phyloP scores from a whole-genome alignment of 495 filamentous ascomycete genomes.

The Aspergillus cavernicola region DNA sequence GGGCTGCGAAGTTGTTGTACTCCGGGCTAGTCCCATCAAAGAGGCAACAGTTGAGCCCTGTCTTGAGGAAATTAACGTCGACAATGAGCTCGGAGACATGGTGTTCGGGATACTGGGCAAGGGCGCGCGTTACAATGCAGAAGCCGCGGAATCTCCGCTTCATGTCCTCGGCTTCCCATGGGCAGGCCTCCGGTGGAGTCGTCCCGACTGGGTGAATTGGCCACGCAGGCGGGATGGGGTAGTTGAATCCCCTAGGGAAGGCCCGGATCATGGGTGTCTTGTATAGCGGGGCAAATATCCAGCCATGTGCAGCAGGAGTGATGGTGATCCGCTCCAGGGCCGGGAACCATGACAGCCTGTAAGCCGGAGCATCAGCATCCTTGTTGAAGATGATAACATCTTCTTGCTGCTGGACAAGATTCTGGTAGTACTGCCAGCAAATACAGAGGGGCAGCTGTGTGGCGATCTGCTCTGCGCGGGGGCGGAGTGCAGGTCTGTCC shows the following conservation, averaged over 20 bases:
- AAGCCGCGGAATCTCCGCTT: conserved; percentile 21
- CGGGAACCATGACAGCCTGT: conserved; percentile 24
- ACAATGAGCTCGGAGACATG: conserved; percentile 18
- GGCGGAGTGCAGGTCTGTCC: conserved; percentile 3
- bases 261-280: conserved; percentile 31
- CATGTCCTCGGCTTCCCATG: conserved; percentile 12
- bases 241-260: conserved; percentile 28
- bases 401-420: conserved; percentile 19
- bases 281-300: conserved; percentile 25
- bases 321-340: conserved; percentile 23
- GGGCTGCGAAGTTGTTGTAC: conserved; percentile 15
- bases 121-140: conserved; percentile 15
- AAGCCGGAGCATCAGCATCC: conserved; percentile 20
- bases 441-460: neutral
- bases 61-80: conserved; percentile 16
- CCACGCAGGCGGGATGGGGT: conserved; percentile 27
- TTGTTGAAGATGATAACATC: conserved; percentile 15
- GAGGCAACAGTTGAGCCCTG: conserved; percentile 18
- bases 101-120: conserved; percentile 4
- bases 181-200: neutral
- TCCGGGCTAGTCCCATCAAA: conserved; percentile 23
- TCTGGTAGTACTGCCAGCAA: conserved; percentile 20
- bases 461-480: conserved; percentile 1
- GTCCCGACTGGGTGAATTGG: conserved; percentile 4
- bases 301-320: conserved; percentile 28